Base-by-base conservation (phyloP, 345 rosid species). In the Toxicodendron radicans region DNA sequence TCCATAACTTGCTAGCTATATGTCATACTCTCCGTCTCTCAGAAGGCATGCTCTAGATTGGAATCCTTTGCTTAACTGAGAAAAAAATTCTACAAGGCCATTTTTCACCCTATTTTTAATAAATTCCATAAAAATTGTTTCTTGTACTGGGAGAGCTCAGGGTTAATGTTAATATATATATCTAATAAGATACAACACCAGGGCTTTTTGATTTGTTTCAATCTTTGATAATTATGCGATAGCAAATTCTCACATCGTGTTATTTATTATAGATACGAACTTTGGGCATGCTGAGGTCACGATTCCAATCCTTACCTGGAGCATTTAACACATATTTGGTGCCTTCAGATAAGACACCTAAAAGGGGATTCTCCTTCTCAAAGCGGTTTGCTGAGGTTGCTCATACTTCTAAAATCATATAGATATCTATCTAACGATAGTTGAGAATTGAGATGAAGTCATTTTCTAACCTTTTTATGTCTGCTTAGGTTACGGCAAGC, bases 261-360 rank as follows among this genome's bases (percentile, higher is more conserved):
- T 23, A 49, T 52, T 68, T 23, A 66, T 53, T 66, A 43, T 81
- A 93, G 99, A 91, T 95, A 83, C 89, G 97, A 72, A 91, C 99
- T 21, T 83, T 95, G 79, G 97, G 92, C 76, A 95, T 95, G 99
- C 92, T 95, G 52, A 85, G 97, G 85, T 95, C 98, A 64, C 86
- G 99, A 67, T 95, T 95, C 81, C 97, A 90, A 78, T 91, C 99
- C 70, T 80, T 95, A 75, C 99, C 99, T 53, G 92, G 90, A 70
- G 97, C 99, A 74, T 91, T 92, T 77, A 95, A 95, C 68, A 82
- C 94, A 48, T 89, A 79, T 75, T 83, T 95, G 88, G 97, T 95
- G 73, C 97, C 99, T 67, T 86, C 94, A 49, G 92, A 92, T 70
- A 93, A 80, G 85, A 81, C 87, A 43, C 82, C 75, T 75, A 93